phyloP scores from a whole-genome alignment of 768 basidiomycete species.

The Agaricus sinodeliciosus region DNA sequence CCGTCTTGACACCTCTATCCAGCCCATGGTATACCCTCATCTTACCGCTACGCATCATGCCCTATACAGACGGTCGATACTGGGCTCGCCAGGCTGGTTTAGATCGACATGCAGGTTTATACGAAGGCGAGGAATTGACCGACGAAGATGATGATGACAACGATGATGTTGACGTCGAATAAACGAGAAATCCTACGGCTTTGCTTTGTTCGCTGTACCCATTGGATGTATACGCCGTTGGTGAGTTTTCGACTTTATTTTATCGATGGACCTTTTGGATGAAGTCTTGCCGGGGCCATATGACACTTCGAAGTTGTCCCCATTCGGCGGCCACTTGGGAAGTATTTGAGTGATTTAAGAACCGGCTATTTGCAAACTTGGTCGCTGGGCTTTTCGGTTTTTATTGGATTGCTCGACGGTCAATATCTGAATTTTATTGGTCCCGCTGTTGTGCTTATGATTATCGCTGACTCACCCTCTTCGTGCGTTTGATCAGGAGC shows the following conservation, averaged over 20 bases:
- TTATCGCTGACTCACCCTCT: too few species aligned
- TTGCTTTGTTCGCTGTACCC: background rate
- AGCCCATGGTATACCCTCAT: slow-evolving; percentile 79
- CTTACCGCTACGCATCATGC: slow-evolving; percentile 71
- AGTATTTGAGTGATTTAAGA: slow-evolving; percentile 49
- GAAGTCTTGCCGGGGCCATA: slow-evolving; percentile 78
- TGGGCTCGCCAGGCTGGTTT: slow-evolving; percentile 73
- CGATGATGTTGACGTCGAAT: slow-evolving; percentile 12
- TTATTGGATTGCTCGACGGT: background rate
- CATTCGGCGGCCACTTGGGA: slow-evolving; percentile 29
- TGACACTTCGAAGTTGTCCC: slow-evolving; percentile 48
- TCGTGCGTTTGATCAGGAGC: too few species aligned
- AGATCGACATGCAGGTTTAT: slow-evolving; percentile 52
- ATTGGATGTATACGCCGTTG: slow-evolving; percentile 3
- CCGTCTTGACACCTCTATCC: slow-evolving; percentile 1
- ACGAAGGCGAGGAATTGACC: slow-evolving; percentile 81
- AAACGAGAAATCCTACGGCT: background rate
- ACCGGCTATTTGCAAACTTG: slow-evolving; percentile 28
- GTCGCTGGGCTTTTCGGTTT: background rate
- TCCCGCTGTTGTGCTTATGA: background rate
- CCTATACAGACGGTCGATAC: slow-evolving; percentile 77
- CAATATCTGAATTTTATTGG: background rate
- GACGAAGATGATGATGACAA: slow-evolving; percentile 75
- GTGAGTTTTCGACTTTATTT: slow-evolving; percentile 14
- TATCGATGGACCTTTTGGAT: slow-evolving; percentile 40